Evolutionary conservation across 371 early-diverging fungal genomes (phyloP), one percentile per base, ranked within the genome.

Genomic region (Batrachochytrium dendrobatidis): DNA sequence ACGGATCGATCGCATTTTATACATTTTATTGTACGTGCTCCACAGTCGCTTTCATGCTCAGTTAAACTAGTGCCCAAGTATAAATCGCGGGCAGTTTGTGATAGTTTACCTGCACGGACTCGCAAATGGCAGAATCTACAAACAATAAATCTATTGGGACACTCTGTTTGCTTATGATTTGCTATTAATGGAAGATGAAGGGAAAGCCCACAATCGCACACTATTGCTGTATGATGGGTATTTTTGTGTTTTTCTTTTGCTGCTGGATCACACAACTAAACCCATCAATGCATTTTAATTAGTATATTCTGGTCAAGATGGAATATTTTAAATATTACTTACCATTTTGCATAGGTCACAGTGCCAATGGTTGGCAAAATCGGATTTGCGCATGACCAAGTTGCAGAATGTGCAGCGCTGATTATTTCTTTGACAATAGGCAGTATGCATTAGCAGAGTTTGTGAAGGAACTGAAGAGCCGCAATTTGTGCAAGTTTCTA

Each of bases 31-130:
- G 93, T 90, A 18, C 92, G 77, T 31, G 81, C 83, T 20, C 94
- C 92, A 60, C 94, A 94, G 44, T 86, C 86, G 51, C 86, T 81
- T 66, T 94, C 94, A 67, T 94, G 94, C 5, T 75, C 80, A 51
- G 70, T 71, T 33, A 90, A 65, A 6, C 59, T 61, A 18, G 39
- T 43, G 7, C 89, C 88, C 1, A 81, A 64, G 26, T 88, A 64
- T 7, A 80, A 64, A 66, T 91, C 92, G 32, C 85, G 80, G 10
- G 84, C 66, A 48, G 79, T 73, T 0, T 68, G 57, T 0, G 89
- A 77, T 8, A 60, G 62, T 0, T 66, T 70, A 0, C 91, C 93
- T 61, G 89, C 89, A 6, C 79, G 80, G 10, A 86, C 82, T 7
- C 77, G 66, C 4, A 80, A 83, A 59, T 84, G 89, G 65, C 94